A percentile compares a stretch with the other conserved stretches of the same genome.
Evolutionary conservation across 257 asterid species (phyloP).

Genomic region (Anisodus acutangulus): DNA sequence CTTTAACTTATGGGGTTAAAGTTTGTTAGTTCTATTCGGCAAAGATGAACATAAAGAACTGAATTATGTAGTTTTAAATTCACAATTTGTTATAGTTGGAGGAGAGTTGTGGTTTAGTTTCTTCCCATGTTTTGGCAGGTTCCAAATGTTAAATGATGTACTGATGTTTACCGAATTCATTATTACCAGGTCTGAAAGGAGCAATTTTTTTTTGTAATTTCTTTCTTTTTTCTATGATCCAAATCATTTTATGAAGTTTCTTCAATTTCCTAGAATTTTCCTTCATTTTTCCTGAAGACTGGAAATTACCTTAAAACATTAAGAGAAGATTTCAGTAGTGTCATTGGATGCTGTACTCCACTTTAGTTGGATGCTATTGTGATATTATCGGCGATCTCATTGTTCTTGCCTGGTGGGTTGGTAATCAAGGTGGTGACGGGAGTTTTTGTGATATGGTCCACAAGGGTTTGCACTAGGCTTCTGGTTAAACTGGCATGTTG

Average conservation of each 20-base stretch:
- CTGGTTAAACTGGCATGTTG: constrained; percentile 85
- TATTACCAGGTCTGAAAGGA: not conserved
- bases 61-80: constrained; percentile 1
- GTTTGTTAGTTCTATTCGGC: not conserved
- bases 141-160: no score
- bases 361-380: constrained; percentile 38
- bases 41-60: constrained; percentile 5
- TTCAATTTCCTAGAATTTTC: not conserved
- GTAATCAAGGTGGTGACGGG: constrained; percentile 67
- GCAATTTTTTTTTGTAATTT: not conserved
- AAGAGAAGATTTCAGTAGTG: not conserved
- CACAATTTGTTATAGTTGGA: no score
- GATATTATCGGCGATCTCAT: constrained; percentile 71
- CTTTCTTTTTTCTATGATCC: not conserved
- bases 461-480: constrained; percentile 84
- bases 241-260: not conserved
- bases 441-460: constrained; percentile 78
- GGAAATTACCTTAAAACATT: constrained; percentile 7
- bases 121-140: not conserved
- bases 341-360: not conserved
- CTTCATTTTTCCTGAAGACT: not conserved
- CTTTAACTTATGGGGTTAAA: constrained; percentile 7
- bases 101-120: not conserved
- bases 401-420: constrained; percentile 84
- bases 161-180: no score